A percentile compares a stretch with the other conserved stretches of the same genome.
Conservation (phyloP, 208 protist species). For the Trypanosoma avium region DNA sequence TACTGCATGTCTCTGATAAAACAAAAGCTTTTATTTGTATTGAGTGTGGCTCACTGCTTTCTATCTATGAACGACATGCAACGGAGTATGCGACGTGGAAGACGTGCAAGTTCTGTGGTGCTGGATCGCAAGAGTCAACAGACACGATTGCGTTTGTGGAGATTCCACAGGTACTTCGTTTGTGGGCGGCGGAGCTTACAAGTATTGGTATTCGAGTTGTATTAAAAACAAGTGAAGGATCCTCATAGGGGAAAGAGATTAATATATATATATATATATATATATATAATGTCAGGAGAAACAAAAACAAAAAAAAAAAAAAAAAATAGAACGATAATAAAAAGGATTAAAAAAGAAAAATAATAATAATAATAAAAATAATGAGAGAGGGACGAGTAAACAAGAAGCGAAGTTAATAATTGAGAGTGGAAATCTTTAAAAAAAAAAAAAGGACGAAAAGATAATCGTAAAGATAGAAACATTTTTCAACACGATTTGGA, state of each 20-base stretch:
- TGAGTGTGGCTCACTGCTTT: slow-evolving; percentile 76
- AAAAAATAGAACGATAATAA: background rate
- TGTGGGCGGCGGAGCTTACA: slow-evolving; percentile 88
- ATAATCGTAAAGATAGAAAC: no score
- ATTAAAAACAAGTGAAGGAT: slow-evolving; percentile 51
- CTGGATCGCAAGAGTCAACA: slow-evolving; percentile 70
- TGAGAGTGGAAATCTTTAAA: background rate
- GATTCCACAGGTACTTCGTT: slow-evolving; percentile 88
- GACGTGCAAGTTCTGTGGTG: slow-evolving; percentile 85
- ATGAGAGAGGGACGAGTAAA: no score
- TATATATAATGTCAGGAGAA: background rate
- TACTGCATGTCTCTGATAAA: slow-evolving; percentile 94
- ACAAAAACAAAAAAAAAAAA: slow-evolving; percentile 7
- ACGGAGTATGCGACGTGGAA: slow-evolving; percentile 86
- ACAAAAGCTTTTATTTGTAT: slow-evolving; percentile 84
- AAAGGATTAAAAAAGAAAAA: background rate
- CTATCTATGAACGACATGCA: slow-evolving; percentile 86
- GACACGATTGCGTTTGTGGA: slow-evolving; percentile 87
- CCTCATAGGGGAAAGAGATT: background rate
- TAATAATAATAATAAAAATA: background rate
- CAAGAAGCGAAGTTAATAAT: background rate
- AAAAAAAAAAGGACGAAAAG: background rate
- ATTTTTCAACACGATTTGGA: no score
- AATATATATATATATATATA: no score
- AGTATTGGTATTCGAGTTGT: slow-evolving; percentile 88